A percentile compares a stretch with the other conserved stretches of the same genome.
Conservation (phyloP, 495 filamentous ascomycete genomes). For the Penicillium angulare region DNA sequence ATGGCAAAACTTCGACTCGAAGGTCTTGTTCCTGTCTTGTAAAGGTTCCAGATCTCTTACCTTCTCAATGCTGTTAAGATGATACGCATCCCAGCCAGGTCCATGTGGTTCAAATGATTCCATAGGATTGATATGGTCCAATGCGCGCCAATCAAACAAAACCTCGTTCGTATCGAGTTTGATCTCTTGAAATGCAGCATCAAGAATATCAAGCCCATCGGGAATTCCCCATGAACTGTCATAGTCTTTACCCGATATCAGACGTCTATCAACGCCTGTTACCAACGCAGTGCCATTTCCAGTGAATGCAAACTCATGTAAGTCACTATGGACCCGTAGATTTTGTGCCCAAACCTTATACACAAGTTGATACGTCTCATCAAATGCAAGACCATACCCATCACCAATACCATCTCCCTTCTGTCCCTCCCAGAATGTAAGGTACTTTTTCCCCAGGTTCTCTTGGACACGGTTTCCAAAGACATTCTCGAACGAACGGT, state of each 20-base stretch:
- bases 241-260: conserved; percentile 4
- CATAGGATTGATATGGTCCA: conserved; percentile 22
- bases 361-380: conserved; percentile 16
- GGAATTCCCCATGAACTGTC: background rate
- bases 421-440: conserved; percentile 21
- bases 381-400: conserved; percentile 20
- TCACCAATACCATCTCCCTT: conserved; percentile 20
- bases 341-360: conserved; percentile 21
- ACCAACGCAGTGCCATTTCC: conserved; percentile 44
- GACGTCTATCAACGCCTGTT: conserved; percentile 37
- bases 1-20: too few relatives aligned
- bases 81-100: conserved; percentile 26
- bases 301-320: conserved; percentile 41
- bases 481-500: conserved; percentile 19
- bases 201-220: conserved; percentile 20
- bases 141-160: conserved; percentile 30
- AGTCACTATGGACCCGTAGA: conserved; percentile 15
- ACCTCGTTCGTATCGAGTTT: conserved; percentile 34
- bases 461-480: conserved; percentile 21
- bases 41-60: too few relatives aligned
- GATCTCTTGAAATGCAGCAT: conserved; percentile 45
- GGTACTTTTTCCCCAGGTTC: conserved; percentile 14
- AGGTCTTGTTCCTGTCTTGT: too few relatives aligned
- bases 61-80: conserved; percentile 27
- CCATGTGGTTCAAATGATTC: conserved; percentile 9